These are phyloP conservation scores for Asterella californica DNA, from an alignment of 225 moss, liverwort and hornwort genomes.

Conservation along the genomic window DNA sequence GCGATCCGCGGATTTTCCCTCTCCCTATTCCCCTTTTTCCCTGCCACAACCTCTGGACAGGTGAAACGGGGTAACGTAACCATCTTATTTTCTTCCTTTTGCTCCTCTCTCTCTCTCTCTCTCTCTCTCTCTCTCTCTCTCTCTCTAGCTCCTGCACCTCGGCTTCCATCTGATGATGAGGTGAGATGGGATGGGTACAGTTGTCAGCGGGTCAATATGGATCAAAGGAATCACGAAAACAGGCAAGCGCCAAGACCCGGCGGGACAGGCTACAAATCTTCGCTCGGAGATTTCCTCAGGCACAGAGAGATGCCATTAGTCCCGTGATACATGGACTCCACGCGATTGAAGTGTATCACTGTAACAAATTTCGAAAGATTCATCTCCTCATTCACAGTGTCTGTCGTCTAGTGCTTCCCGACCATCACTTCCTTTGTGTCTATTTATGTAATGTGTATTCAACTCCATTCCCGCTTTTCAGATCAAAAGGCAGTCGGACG, in stretches of 20 bases:
- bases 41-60: neutral
- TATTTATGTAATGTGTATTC: neutral
- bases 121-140: neutral
- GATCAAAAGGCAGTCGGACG: neutral
- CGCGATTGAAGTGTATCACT: neutral
- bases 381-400: neutral
- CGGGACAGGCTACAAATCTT: neutral
- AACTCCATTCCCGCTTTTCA: neutral
- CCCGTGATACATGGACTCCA: neutral
- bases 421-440: neutral
- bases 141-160: too few relatives aligned
- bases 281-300: neutral
- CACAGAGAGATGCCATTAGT: neutral
- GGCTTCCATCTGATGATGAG: neutral
- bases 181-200: neutral
- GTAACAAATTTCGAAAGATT: slow-evolving; percentile 7
- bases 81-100: neutral
- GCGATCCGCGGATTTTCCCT: neutral
- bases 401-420: neutral
- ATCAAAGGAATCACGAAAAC: slow-evolving; percentile 1
- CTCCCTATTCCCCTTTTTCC: neutral
- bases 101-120: neutral
- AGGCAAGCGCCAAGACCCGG: neutral
- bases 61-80: slow-evolving; percentile 7
- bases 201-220: neutral